Percentiles rank a stretch among this genome's conserved stretches.
These are phyloP conservation scores for Colletotrichum somersetense DNA, from an alignment of 2,329 filamentous ascomycete species.

Conservation along the genomic window DNA sequence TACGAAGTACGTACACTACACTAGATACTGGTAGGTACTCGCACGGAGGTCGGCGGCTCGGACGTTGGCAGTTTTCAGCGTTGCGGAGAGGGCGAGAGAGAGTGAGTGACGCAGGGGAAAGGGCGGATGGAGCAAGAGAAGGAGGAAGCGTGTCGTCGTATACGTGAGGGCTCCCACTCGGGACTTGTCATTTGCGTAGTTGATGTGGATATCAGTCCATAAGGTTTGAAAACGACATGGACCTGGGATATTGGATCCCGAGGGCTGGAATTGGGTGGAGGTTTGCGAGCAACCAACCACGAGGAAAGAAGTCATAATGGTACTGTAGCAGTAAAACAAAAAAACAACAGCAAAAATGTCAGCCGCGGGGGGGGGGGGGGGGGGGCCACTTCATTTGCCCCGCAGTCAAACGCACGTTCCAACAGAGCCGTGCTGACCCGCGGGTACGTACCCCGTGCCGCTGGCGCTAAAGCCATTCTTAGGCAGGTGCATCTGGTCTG, in stretches of 20 bases:
- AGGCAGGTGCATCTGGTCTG: conserved; percentile 3
- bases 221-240: conserved; percentile 4
- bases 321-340: neutral
- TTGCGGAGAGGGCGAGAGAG: conserved; percentile 5
- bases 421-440: conserved; percentile 26
- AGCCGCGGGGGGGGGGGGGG: neutral
- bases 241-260: neutral
- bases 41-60: conserved; percentile 28
- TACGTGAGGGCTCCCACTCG: conserved; percentile 35
- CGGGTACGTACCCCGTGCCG: conserved; percentile 17
- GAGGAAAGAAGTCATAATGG: no score
- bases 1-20: no score
- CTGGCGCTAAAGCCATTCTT: conserved; percentile 19
- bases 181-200: conserved; percentile 6
- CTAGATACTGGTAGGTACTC: conserved; percentile 4
- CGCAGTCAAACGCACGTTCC: conserved; percentile 18
- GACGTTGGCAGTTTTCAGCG: conserved; percentile 1
- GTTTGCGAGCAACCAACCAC: neutral
- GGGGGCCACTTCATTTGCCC: conserved; percentile 17
- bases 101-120: conserved; percentile 25
- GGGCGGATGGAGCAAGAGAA: neutral
- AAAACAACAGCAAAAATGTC: neutral
- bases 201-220: conserved; percentile 16
- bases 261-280: conserved; percentile 8
- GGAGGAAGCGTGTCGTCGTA: neutral